Conservation (phyloP, 208 protist genomes). For the Giardia muris region DNA sequence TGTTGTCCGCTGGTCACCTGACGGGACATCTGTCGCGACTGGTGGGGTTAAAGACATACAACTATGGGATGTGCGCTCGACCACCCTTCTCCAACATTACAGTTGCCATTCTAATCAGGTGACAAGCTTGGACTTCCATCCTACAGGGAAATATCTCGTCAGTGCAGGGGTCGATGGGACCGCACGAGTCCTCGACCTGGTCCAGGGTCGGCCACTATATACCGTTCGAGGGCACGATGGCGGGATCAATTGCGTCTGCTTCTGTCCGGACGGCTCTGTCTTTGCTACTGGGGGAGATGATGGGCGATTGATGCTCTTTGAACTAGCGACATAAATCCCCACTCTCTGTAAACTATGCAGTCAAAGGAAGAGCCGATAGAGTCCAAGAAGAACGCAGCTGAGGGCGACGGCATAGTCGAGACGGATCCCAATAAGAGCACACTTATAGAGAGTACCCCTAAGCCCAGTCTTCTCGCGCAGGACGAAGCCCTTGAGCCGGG, state of each 20-base stretch:
- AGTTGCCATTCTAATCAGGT: constrained; percentile 46
- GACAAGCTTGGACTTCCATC: constrained; percentile 42
- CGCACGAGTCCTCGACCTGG: background rate
- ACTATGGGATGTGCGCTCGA: constrained; percentile 55
- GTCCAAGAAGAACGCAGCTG: background rate
- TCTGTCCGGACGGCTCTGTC: background rate
- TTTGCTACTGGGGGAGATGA: constrained; percentile 9
- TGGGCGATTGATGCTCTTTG: constrained; percentile 15
- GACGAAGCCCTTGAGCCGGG: constrained; percentile 10
- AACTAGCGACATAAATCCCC: background rate
- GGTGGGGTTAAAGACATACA: constrained; percentile 51
- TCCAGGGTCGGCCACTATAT: background rate
- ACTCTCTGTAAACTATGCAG: background rate
- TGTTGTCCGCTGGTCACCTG: constrained; percentile 48
- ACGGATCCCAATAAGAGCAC: background rate
- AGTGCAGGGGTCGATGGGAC: background rate
- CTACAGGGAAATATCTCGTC: background rate
- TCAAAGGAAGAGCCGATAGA: constrained; percentile 22
- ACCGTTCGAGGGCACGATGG: constrained; percentile 27
- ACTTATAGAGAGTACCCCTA: constrained; percentile 20
- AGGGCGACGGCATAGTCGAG: background rate
- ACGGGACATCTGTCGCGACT: constrained; percentile 50
- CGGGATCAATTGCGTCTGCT: background rate
- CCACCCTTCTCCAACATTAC: constrained; percentile 58
- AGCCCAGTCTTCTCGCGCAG: background rate